Evolutionary conservation across 1,284 basidiomycete genomes (phyloP).

Genomic region (Taiwanofungus camphoratus): DNA sequence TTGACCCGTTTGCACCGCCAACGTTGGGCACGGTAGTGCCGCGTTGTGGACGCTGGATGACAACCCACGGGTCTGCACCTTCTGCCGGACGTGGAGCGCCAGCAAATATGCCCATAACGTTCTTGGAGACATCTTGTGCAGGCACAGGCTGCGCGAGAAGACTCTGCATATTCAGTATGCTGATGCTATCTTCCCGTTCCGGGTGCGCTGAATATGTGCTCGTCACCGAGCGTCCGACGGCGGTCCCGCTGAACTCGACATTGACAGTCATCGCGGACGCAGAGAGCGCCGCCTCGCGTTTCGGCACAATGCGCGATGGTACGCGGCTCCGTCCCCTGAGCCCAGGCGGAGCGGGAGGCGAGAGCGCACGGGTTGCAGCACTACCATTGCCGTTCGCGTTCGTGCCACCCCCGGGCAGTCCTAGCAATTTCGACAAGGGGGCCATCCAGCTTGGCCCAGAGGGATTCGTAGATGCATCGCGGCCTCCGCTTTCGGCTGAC

Average conservation of each 20-base stretch:
- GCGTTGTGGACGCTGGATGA: slow-evolving; percentile 41
- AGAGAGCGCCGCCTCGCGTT: slow-evolving; percentile 74
- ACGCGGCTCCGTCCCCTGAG: slow-evolving; percentile 21
- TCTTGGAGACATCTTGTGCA: slow-evolving; percentile 23
- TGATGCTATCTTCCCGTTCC: slow-evolving; percentile 16
- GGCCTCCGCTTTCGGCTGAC: slow-evolving; percentile 26
- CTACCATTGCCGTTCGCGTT: slow-evolving; percentile 14
- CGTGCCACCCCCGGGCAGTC: slow-evolving; percentile 20
- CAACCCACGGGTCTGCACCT: slow-evolving; percentile 56
- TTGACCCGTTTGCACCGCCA: slow-evolving; percentile 1
- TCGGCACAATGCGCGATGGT: slow-evolving; percentile 50
- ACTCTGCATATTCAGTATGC: slow-evolving; percentile 12
- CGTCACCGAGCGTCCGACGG: slow-evolving; percentile 69
- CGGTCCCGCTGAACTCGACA: slow-evolving; percentile 84
- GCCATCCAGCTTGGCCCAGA: slow-evolving; percentile 69
- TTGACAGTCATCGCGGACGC: slow-evolving; percentile 88
- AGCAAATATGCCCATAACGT: slow-evolving; percentile 77
- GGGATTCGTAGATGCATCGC: slow-evolving; percentile 21
- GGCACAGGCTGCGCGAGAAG: slow-evolving; percentile 15
- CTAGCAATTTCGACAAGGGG: slow-evolving; percentile 74
- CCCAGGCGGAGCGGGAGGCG: slow-evolving; percentile 23
- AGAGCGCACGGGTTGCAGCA: slow-evolving; percentile 22
- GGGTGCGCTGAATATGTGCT: slow-evolving; percentile 40
- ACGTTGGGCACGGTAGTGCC: slow-evolving; percentile 9
- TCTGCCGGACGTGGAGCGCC: slow-evolving; percentile 55